A percentile compares a stretch with the other conserved stretches of the same genome.
These are phyloP conservation scores for Daldinia concentrica DNA, from an alignment of 495 filamentous ascomycete species.

Conservation along the genomic window DNA sequence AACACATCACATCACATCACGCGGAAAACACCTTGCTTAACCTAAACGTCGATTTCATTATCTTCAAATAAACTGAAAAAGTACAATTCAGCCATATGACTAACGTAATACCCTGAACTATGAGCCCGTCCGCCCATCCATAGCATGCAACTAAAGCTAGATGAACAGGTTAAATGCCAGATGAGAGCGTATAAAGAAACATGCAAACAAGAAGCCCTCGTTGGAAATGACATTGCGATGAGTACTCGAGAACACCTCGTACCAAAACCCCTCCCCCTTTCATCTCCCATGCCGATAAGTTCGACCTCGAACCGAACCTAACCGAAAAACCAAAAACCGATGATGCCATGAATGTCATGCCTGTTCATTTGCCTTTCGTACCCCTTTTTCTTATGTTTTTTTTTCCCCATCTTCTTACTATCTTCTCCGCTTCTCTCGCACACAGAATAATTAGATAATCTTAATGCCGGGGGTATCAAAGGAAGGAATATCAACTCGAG, in stretches of 20 bases:
- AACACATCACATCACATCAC: not conserved
- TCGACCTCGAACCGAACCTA: not conserved
- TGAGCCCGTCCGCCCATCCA: not conserved
- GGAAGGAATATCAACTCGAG: slow-evolving; percentile 37
- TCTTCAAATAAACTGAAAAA: not conserved
- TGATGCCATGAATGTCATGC: slow-evolving; percentile 38
- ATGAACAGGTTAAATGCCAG: slow-evolving; percentile 1
- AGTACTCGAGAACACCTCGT: slow-evolving; percentile 8
- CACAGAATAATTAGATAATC: slow-evolving; percentile 16
- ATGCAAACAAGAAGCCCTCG: not conserved
- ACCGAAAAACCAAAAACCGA: slow-evolving; percentile 12
- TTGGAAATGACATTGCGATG: not conserved
- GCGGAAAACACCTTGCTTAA: not conserved
- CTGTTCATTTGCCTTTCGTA: slow-evolving; percentile 18
- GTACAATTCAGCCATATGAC: not conserved
- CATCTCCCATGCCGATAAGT: not conserved
- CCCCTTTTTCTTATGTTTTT: not conserved
- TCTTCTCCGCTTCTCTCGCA: slow-evolving; percentile 14
- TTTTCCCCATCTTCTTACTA: not conserved
- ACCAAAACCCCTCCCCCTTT: not conserved
- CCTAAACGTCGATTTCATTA: not conserved
- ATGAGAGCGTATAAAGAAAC: not conserved
- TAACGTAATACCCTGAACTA: slow-evolving; percentile 5
- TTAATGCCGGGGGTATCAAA: slow-evolving; percentile 42
- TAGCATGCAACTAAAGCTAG: not conserved